Evolutionary conservation across 2,329 filamentous ascomycete genomes (phyloP).

Genomic region (Daldinia sp.): DNA sequence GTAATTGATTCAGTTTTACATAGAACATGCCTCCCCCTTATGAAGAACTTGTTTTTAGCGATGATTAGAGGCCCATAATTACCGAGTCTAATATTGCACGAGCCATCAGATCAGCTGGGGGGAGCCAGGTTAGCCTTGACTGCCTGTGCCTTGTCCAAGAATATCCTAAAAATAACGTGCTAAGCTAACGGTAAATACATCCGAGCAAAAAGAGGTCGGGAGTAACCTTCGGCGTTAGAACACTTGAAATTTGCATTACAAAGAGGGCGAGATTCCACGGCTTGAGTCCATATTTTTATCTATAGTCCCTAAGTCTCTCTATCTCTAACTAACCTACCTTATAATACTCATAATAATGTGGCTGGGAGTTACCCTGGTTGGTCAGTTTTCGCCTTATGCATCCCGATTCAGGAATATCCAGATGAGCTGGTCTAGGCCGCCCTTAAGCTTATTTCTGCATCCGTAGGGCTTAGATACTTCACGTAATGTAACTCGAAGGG

Average conservation of each 20-base stretch:
- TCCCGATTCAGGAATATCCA: background rate
- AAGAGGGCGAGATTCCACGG: background rate
- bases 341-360: background rate
- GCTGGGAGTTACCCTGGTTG: background rate
- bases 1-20: background rate
- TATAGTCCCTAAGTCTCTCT: background rate
- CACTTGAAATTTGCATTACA: background rate
- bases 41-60: background rate
- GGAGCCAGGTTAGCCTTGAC: background rate
- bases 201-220: background rate
- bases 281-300: background rate
- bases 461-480: background rate
- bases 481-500: background rate
- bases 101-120: background rate
- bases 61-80: constrained; percentile 2
- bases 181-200: background rate
- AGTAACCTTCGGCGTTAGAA: background rate
- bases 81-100: background rate
- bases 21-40: background rate
- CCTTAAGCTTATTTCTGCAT: constrained; percentile 2
- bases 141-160: background rate
- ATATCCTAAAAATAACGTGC: background rate
- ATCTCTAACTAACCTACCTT: background rate
- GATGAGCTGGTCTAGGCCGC: background rate
- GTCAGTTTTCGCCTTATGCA: constrained; percentile 1